A percentile compares a stretch with the other conserved stretches of the same genome.
phyloP scores from a whole-genome alignment of 306 rosid species.

The Pterocarpus macrocarpus region DNA sequence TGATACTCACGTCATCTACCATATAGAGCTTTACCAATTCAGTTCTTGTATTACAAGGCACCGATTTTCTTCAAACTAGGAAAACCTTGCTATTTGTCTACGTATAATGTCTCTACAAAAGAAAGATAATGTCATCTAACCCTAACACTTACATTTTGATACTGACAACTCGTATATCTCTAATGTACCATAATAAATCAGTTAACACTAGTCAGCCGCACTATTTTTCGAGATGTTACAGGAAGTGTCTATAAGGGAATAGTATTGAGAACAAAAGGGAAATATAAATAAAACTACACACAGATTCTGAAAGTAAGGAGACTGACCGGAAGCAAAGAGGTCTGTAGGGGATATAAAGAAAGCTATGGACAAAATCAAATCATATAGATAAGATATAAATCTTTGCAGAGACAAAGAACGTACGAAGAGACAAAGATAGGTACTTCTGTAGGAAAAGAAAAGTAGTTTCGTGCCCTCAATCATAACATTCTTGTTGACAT shows the following conservation, averaged over 20 bases:
- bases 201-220: no score
- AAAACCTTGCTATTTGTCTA: no score
- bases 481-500: neutral
- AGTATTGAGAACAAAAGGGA: slow-evolving; percentile 14
- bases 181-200: no score
- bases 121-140: no score
- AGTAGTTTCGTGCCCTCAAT: neutral
- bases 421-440: neutral
- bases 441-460: neutral
- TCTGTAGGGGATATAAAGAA: neutral
- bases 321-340: neutral
- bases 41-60: no score
- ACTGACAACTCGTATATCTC: no score
- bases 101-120: no score
- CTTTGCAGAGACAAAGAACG: neutral
- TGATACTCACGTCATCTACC: no score
- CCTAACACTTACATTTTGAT: no score
- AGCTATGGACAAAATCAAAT: neutral
- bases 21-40: no score
- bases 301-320: neutral
- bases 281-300: slow-evolving; percentile 12
- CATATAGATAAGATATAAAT: slow-evolving; percentile 1
- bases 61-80: no score
- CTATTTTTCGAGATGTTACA: no score
- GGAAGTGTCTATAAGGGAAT: neutral